phyloP scores from a whole-genome alignment of 371 early-diverging fungal genomes.

The Smittium culicis region DNA sequence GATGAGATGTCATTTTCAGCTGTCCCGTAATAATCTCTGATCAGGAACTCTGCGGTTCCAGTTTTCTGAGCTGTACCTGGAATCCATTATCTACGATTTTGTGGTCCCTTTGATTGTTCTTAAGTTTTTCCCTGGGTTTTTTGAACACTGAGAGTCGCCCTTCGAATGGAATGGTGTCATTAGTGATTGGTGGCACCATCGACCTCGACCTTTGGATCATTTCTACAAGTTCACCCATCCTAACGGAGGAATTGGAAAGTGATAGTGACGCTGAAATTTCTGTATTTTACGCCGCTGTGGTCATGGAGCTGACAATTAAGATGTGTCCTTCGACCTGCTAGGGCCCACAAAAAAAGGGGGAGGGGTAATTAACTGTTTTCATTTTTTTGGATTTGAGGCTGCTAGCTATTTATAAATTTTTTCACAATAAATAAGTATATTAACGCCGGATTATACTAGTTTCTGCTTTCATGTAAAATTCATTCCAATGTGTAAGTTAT shows the following conservation, averaged over 20 bases:
- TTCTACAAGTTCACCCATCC: background rate
- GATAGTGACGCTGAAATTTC: background rate
- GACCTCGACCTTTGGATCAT: background rate
- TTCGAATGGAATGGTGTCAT: background rate
- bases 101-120: background rate
- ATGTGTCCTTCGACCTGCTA: background rate
- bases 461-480: background rate
- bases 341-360: background rate
- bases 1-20: background rate
- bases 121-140: background rate
- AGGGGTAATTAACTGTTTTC: background rate
- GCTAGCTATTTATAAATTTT: too few species aligned
- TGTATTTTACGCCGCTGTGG: background rate
- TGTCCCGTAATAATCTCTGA: background rate
- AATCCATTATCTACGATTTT: background rate
- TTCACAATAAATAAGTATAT: background rate
- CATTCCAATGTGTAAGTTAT: background rate
- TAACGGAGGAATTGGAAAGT: background rate
- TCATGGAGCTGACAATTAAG: background rate
- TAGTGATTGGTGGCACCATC: background rate
- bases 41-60: background rate
- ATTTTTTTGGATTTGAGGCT: background rate
- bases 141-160: background rate
- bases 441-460: background rate
- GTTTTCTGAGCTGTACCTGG: background rate